A percentile compares a stretch with the other conserved stretches of the same genome.
Conservation (phyloP, 1,284 basidiomycete genomes). For the Phenoliferia sp. region DNA sequence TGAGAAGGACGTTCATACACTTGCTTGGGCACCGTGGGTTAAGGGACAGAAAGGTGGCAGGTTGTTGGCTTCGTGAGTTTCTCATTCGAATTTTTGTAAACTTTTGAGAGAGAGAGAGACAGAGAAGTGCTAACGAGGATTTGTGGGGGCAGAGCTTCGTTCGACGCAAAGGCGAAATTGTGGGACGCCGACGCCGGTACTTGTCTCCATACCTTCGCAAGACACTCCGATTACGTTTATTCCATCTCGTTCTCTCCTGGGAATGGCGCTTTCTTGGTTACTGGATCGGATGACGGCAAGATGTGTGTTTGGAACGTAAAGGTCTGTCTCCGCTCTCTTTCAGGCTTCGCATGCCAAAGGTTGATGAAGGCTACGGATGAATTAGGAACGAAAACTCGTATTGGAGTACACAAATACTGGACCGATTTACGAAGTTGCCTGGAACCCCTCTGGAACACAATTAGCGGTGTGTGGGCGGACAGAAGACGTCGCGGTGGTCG, state of each 20-base stretch:
- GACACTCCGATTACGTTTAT: slow-evolving; percentile 34
- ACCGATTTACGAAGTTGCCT: slow-evolving; percentile 35
- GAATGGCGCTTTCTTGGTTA: slow-evolving; percentile 32
- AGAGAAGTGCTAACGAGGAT: not conserved
- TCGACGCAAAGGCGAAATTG: slow-evolving; percentile 65
- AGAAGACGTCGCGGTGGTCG: slow-evolving; percentile 29
- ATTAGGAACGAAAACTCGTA: slow-evolving; percentile 27
- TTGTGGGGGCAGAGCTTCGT: slow-evolving; percentile 57
- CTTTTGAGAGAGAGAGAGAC: not conserved
- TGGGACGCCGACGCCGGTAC: slow-evolving; percentile 72
- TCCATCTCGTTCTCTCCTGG: slow-evolving; percentile 32
- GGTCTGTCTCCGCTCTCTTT: not conserved
- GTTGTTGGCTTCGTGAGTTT: slow-evolving; percentile 60
- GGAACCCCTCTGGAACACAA: slow-evolving; percentile 33
- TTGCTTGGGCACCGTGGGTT: slow-evolving; percentile 56
- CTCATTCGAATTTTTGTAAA: slow-evolving; percentile 1
- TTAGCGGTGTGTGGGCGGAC: slow-evolving; percentile 33
- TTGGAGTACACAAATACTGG: slow-evolving; percentile 32
- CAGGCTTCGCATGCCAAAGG: not conserved
- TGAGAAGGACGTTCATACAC: slow-evolving; percentile 58
- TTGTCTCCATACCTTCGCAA: slow-evolving; percentile 60
- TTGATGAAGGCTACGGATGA: not conserved
- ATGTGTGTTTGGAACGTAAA: slow-evolving; percentile 32
- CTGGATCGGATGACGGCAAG: slow-evolving; percentile 34
- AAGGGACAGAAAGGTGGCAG: slow-evolving; percentile 51